Evolutionary conservation across 108 stramenopile species (phyloP), one percentile per base, ranked within the genome.

Genomic region (Fragilaria crotonensis): DNA sequence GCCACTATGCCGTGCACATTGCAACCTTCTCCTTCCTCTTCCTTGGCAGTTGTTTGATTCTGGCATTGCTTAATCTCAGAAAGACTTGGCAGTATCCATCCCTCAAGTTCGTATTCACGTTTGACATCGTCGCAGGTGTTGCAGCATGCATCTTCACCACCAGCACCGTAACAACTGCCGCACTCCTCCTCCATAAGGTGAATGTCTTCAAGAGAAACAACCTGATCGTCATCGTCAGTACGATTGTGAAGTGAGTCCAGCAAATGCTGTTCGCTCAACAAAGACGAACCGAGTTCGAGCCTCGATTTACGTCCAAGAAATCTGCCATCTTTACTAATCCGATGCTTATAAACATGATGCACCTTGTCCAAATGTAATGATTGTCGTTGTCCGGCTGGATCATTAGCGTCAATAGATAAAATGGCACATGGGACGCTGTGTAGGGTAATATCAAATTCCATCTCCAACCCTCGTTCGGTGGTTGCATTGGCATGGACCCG

Each of bases 151-250:
- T 70, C 85, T 48, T 85, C 83, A 0, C 78, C 79, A 19, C 88
- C 96, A 2, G 97, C 97, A 1, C 97, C 97, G 69, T 93, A 98
- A 72, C 97, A 98, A 52, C 90, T 84, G n/a, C 96, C 94, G 52
- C 94, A 96, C 0, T 73, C 64, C 21, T 75, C 62, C 30, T 83
- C 83, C 31, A 78, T 36, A 14, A 41, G 14, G 7, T 41, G 36
- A 14, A 41, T 41, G 14, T 41, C 76, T 28, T 41, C 14, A 41
- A 62, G 63, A 5, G 31, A 53, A 22, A 62, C 67, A 1, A 67
- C 64, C 30, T 46, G 30, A 32, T 70, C 53, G 9, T 54, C 44
- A 19, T 45, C 53, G n/a, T 52, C 32, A 18, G 17, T 22, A 11
- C 36, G 7, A 41, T 41, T 41, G 7, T 41, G 36, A 41, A 41